A percentile compares a stretch with the other conserved stretches of the same genome.
These are phyloP conservation scores for Parathielavia appendiculata DNA, from an alignment of 495 filamentous ascomycete species.

Conservation along the genomic window DNA sequence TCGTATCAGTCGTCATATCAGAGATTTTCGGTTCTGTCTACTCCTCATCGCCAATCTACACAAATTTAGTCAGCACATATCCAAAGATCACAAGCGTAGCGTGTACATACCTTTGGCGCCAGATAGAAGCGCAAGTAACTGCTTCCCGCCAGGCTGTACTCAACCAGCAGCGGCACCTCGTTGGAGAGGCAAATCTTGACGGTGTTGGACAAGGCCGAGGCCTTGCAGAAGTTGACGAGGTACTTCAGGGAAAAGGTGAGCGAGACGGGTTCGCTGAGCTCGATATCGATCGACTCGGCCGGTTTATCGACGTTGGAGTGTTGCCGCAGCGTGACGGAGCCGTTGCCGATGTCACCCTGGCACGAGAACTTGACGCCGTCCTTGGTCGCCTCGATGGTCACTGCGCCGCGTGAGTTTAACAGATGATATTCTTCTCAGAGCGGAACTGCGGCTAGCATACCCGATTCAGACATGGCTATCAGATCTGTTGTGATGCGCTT, in stretches of 20 bases:
- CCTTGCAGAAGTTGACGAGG: constrained; percentile 99
- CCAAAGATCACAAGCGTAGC: background rate
- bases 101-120: constrained; percentile 75
- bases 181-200: constrained; percentile 92
- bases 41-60: constrained; percentile 86
- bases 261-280: constrained; percentile 84
- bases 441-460: constrained; percentile 45
- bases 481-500: constrained; percentile 91
- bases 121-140: constrained; percentile 96
- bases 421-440: background rate
- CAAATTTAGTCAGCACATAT: constrained; percentile 8
- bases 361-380: constrained; percentile 96
- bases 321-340: constrained; percentile 83
- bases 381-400: constrained; percentile 93
- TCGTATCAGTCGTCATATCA: constrained; percentile 9
- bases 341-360: constrained; percentile 91
- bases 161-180: constrained; percentile 93
- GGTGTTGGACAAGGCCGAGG: constrained; percentile 69
- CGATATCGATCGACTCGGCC: constrained; percentile 77
- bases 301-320: constrained; percentile 91
- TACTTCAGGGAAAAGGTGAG: constrained; percentile 99
- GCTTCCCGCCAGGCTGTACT: constrained; percentile 75
- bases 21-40: constrained; percentile 36
- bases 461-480: constrained; percentile 86
- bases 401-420: constrained; percentile 41